Percentiles rank a stretch among this genome's conserved stretches.
phyloP scores from a whole-genome alignment of 495 filamentous ascomycete species.

The Penicillium maclennaniae region DNA sequence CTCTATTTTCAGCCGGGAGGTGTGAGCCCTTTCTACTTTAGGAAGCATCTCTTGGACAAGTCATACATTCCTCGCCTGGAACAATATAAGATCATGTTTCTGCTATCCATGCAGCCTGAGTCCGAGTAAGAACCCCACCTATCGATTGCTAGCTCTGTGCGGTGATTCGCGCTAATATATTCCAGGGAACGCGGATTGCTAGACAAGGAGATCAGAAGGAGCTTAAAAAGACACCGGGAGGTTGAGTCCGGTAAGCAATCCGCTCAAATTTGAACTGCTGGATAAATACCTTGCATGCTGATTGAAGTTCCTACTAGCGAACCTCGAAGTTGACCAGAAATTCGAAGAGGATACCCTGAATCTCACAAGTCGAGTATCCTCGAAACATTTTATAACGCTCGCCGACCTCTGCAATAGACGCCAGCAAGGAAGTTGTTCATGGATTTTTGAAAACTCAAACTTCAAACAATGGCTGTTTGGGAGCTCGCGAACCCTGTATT shows the following conservation, averaged over 20 bases:
- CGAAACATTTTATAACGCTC: slow-evolving; percentile 24
- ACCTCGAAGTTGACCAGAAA: too few relatives aligned
- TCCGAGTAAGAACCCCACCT: slow-evolving; percentile 16
- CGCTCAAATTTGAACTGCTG: too few relatives aligned
- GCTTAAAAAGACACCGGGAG: slow-evolving; percentile 4
- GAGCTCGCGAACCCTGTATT: slow-evolving; percentile 25
- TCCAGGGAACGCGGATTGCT: neutral
- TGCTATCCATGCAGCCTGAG: slow-evolving; percentile 28
- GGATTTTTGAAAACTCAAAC: slow-evolving; percentile 27
- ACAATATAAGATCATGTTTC: slow-evolving; percentile 29
- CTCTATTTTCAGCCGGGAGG: slow-evolving; percentile 34
- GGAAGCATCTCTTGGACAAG: slow-evolving; percentile 28
- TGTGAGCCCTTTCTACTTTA: slow-evolving; percentile 23
- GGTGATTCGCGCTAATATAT: too few relatives aligned
- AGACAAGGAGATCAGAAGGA: slow-evolving; percentile 17
- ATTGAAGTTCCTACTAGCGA: too few relatives aligned
- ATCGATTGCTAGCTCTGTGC: too few relatives aligned
- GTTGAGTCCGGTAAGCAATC: too few relatives aligned
- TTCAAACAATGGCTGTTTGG: slow-evolving; percentile 30
- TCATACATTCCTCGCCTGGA: slow-evolving; percentile 27
- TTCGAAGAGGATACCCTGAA: slow-evolving; percentile 7
- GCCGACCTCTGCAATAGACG: slow-evolving; percentile 31
- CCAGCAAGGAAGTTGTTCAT: slow-evolving; percentile 24
- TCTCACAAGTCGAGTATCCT: slow-evolving; percentile 17
- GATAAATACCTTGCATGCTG: too few relatives aligned